Evolutionary conservation across 495 filamentous ascomycete species (phyloP), one percentile per base, ranked within the genome.

Genomic region (Hypoxylon rickii): DNA sequence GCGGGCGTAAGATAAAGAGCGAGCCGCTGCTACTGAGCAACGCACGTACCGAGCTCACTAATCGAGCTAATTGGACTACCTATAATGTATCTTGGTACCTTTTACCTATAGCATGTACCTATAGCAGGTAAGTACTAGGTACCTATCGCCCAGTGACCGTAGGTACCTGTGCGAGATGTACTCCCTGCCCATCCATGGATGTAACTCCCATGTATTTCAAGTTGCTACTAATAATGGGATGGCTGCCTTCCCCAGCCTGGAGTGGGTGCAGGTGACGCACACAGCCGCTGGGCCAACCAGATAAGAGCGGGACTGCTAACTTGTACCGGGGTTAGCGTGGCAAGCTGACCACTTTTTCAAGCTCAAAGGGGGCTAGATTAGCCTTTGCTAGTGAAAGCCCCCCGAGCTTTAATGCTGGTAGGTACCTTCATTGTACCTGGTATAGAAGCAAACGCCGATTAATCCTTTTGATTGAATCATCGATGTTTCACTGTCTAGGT

Each of bases 191-290:
- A n/a, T n/a, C n/a, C n/a, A n/a, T n/a, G n/a, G n/a, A n/a, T n/a
- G n/a, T n/a, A n/a, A n/a, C n/a, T n/a, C n/a, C n/a, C n/a, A n/a
- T n/a, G n/a, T n/a, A n/a, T n/a, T n/a, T n/a, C n/a, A n/a, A n/a
- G n/a, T n/a, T n/a, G n/a, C n/a, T n/a, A 24, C 41, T 51, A 44
- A 20, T 17, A 12, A 29, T 29, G 24, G 24, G 24, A 44, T 49
- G 51, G 56, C 43, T 68, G 65, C 65, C 58, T 68, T 65, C 65
- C 65, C 65, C 65, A 61, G 62, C 54, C 31, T 52, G 47, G 44
- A 58, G 59, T 44, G 33, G 66, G 66, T 53, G 58, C 66, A 66
- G 66, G 66, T 69, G 66, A 69, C 66, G 66, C 65, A 68, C 63
- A 63, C 63, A 68, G 66, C 66, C 66, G 61, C 44, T n/a, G 45